These are phyloP conservation scores for Isoetes taiwanensis DNA, from an alignment of 75 land plant species.

Conservation along the genomic window DNA sequence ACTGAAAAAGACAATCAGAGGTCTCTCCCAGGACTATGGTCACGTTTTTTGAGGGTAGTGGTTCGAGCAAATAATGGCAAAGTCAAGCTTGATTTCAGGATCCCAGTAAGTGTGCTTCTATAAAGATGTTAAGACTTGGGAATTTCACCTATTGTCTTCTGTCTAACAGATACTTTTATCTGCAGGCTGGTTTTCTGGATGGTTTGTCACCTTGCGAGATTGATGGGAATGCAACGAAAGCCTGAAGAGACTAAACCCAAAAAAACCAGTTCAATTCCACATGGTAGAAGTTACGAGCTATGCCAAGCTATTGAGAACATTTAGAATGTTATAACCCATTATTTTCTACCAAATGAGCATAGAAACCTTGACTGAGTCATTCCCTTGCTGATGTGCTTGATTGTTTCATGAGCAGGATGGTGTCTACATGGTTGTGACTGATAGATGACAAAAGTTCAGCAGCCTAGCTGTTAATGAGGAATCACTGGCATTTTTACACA, in stretches of 20 bases:
- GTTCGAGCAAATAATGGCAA: slow-evolving; percentile 72
- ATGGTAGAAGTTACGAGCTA: too few relatives aligned
- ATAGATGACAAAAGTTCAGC: slow-evolving; percentile 95
- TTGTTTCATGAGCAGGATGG: slow-evolving; percentile 42
- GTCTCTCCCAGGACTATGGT: slow-evolving; percentile 59
- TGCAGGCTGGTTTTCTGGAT: slow-evolving; percentile 93
- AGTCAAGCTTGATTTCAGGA: slow-evolving; percentile 71
- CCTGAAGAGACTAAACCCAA: too few relatives aligned
- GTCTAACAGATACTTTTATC: too few relatives aligned
- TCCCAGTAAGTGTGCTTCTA: slow-evolving; percentile 52
- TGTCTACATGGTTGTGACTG: slow-evolving; percentile 86
- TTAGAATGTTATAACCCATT: too few relatives aligned
- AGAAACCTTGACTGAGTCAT: too few relatives aligned
- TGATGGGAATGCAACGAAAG: too few relatives aligned
- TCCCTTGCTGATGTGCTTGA: background rate
- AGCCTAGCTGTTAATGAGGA: slow-evolving; percentile 52
- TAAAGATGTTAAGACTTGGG: background rate
- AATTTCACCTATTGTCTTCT: background rate
- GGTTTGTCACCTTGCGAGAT: too few relatives aligned
- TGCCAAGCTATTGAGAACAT: too few relatives aligned
- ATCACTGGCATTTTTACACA: slow-evolving; percentile 47
- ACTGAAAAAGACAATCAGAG: background rate
- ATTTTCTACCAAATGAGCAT: too few relatives aligned
- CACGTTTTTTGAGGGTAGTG: slow-evolving; percentile 62
- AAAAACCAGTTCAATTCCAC: too few relatives aligned